Base-by-base conservation (phyloP, 2,329 filamentous ascomycete genomes). In the Fusarium guadeloupense region DNA sequence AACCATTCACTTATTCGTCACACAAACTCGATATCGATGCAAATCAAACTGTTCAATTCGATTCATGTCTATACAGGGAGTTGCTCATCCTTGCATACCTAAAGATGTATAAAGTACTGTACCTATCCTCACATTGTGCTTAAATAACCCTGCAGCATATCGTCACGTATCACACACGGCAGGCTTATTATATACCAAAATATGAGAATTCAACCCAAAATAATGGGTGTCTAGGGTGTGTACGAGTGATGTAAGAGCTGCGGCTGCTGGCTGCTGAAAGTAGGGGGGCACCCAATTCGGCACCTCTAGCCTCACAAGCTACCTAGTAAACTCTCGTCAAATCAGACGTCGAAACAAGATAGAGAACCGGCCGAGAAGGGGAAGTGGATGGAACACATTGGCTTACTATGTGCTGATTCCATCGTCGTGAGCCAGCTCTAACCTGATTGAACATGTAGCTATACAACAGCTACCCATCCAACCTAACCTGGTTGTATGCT, bases 191-290 rank as follows among this genome's bases (percentile, higher is more conserved):
- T 42, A 31, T 44, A 31, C 34, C 39, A 31, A n/a, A 25, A 38
- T 23, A 59, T 38, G 37, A 35, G 19, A 41, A 54, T 46, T 45
- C 16, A 40, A 50, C 20, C 31, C 34, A 56, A 41, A 56, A 42
- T 46, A 41, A 45, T 60, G 54, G 35, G 41, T 61, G 25, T 26
- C 46, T 59, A 60, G 59, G 57, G 55, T 59, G 60, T 45, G 49
- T n/a, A n/a, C n/a, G n/a, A n/a, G n/a, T n/a, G n/a, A 50, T 50
- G 38, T 26, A 50, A 43, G 37, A 49, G 46, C 39, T 41, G 31
- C 16, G 30, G 23, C 23, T 17, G 54, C 56, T 59, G 40, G 17
- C 28, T 35, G 43, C 30, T 20, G n/a, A n/a, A n/a, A 26, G 9
- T 44, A n/a, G 34, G 13, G 49, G 44, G 48, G 39, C 33, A 16